A percentile compares a stretch with the other conserved stretches of the same genome.
These are phyloP conservation scores for Mortierella sp. DNA, from an alignment of 371 early-diverging fungal genomes.

Conservation along the genomic window DNA sequence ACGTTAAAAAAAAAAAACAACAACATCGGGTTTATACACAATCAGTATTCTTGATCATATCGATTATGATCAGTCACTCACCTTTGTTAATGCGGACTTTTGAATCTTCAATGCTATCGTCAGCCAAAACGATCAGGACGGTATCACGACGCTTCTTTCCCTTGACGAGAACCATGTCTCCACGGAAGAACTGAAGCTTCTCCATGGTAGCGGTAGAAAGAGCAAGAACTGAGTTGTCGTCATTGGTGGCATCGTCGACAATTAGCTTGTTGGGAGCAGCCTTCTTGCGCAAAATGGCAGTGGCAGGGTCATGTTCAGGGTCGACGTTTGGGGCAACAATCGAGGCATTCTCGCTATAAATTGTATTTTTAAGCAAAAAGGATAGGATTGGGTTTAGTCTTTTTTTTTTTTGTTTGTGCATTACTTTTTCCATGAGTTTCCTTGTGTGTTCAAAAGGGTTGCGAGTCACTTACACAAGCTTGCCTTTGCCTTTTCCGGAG, in stretches of 20 bases:
- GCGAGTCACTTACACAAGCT: slow-evolving; percentile 52
- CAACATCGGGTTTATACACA: background rate
- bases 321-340: slow-evolving; percentile 57
- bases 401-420: too few relatives aligned
- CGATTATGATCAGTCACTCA: slow-evolving; percentile 39
- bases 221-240: slow-evolving; percentile 96
- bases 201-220: slow-evolving; percentile 96
- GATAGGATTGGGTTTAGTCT: background rate
- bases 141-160: slow-evolving; percentile 99
- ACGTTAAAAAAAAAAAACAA: background rate
- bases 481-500: slow-evolving; percentile 42
- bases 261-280: slow-evolving; percentile 96
- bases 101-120: slow-evolving; percentile 92
- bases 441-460: background rate
- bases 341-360: slow-evolving; percentile 47
- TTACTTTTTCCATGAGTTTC: background rate
- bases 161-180: slow-evolving; percentile 96
- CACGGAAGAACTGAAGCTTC: slow-evolving; percentile 90
- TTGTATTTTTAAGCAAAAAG: background rate
- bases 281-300: slow-evolving; percentile 96
- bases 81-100: slow-evolving; percentile 96
- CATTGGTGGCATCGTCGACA: slow-evolving; percentile 96
- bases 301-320: slow-evolving; percentile 86
- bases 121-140: slow-evolving; percentile 94
- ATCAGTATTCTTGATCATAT: background rate